Evolutionary conservation across 2,329 filamentous ascomycete species (phyloP), one percentile per base, ranked within the genome.

Genomic region (Magnaporthales sp.): DNA sequence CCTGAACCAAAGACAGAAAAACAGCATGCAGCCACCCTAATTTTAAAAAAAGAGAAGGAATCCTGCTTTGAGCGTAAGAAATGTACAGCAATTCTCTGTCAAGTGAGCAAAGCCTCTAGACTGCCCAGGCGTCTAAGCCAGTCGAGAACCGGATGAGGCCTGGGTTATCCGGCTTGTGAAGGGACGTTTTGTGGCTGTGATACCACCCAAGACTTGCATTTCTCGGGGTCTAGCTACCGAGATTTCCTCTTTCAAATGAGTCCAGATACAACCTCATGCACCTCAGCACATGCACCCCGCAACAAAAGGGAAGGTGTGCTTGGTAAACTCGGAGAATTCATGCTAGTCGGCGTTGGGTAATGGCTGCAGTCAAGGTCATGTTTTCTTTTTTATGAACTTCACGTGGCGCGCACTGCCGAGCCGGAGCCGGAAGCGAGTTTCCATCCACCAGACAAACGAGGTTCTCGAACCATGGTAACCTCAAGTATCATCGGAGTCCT

Each of bases 221-320:
- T 62, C 51, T 60, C 51, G 64, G 64, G 56, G 56, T 24, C 15
- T 31, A 66, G 64, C 11, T 58, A 62, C 64, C 64, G 64, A 62
- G 15, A 61, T 66, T 66, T 46, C 64, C 64, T 24, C 56, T 58
- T 65, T 32, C 22, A 15, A 32, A 1, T n/a, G 6, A 26, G 56
- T 19, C 11, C 15, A 26, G 56, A 60, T 60, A 26, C 56, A 9
- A 60, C 56, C 56, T 60, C 11, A 60, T 60, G 56, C 27, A 27
- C 56, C 56, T 13, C 13, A 26, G 24, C 56, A 19, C 56, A 29
- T 60, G 56, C 56, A 60, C 22, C 26, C 56, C 56, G 56, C 56
- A 60, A 60, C 56, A 60, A 60, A 60, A 29, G 13, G 22, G 19
- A 27, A 24, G 56, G 26, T 27, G 19, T 27, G 13, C 10, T 19